Conservation (phyloP, 306 rosid genomes). For the Leucaena leucocephala region DNA sequence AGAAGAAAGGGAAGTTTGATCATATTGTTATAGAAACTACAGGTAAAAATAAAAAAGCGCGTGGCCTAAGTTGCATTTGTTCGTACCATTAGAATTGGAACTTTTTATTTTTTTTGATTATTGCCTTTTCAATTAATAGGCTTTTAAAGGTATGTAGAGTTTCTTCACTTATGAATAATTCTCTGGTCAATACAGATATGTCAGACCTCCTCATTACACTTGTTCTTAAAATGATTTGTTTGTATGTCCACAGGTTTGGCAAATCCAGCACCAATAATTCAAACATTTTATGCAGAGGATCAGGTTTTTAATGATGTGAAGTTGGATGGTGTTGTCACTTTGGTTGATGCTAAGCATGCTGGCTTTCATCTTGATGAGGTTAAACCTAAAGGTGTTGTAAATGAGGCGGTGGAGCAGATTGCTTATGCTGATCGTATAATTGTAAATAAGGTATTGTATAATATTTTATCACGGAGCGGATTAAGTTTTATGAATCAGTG, state of each 20-base stretch:
- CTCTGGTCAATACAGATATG: not conserved
- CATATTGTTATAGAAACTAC: conserved; percentile 96
- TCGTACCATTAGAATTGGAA: not conserved
- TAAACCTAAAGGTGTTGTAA: conserved; percentile 86
- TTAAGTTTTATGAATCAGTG: conserved; percentile 7
- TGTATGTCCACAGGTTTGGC: conserved; percentile 71
- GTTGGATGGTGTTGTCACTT: conserved; percentile 95
- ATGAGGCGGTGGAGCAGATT: conserved; percentile 92
- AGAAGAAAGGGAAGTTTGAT: conserved; percentile 86
- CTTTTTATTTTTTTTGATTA: not conserved
- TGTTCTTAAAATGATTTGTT: conserved; percentile 17
- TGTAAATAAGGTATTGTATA: conserved; percentile 75
- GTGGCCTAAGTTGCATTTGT: not conserved
- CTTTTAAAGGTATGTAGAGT: not conserved
- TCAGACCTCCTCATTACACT: not conserved
- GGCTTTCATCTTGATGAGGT: conserved; percentile 80
- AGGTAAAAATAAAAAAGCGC: conserved; percentile 41
- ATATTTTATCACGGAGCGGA: not conserved
- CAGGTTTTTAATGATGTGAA: conserved; percentile 77
- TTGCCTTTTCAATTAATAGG: not conserved
- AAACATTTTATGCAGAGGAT: conserved; percentile 95
- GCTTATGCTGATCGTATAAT: conserved; percentile 96
- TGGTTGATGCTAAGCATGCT: conserved; percentile 94
- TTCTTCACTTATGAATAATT: conserved; percentile 4
- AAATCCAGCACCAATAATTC: conserved; percentile 93